These are phyloP conservation scores for Terfezia claveryi DNA, from an alignment of 495 filamentous ascomycete genomes.

Conservation along the genomic window DNA sequence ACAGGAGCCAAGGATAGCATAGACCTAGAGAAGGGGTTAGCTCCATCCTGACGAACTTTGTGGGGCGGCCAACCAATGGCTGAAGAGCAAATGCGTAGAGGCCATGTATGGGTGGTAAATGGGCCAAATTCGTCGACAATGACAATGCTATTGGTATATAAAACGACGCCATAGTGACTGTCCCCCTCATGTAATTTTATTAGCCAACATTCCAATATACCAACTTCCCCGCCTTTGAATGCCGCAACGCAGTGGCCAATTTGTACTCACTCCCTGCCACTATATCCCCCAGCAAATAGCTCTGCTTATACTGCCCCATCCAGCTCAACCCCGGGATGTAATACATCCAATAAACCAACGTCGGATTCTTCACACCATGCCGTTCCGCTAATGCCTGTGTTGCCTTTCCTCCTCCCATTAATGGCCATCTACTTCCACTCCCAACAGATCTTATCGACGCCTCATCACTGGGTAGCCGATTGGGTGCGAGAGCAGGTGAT, in stretches of 20 bases:
- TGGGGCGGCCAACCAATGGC: conserved; percentile 33
- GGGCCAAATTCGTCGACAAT: conserved; percentile 77
- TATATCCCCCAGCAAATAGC: conserved; percentile 66
- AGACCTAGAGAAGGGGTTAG: conserved; percentile 25
- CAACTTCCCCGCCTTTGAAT: background rate
- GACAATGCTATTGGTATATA: conserved; percentile 97
- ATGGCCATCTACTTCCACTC: too few species aligned
- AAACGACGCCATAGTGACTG: conserved; percentile 81
- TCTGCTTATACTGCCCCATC: conserved; percentile 63
- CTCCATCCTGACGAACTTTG: background rate
- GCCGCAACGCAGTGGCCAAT: too few species aligned
- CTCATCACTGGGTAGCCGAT: too few species aligned
- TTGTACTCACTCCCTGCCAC: conserved; percentile 31
- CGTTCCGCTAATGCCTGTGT: background rate
- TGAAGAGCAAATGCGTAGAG: conserved; percentile 87
- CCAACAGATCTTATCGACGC: too few species aligned
- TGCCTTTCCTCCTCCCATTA: background rate
- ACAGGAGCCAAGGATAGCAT: conserved; percentile 75
- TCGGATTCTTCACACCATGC: conserved; percentile 11
- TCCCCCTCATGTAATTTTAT: conserved; percentile 4
- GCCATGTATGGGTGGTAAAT: conserved; percentile 86
- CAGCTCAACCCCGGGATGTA: conserved; percentile 82
- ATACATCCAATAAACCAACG: conserved; percentile 64
- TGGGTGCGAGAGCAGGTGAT: too few species aligned
- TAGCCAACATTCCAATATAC: background rate